Evolutionary conservation across 345 rosid genomes (phyloP).

Genomic region (Viola odorata): DNA sequence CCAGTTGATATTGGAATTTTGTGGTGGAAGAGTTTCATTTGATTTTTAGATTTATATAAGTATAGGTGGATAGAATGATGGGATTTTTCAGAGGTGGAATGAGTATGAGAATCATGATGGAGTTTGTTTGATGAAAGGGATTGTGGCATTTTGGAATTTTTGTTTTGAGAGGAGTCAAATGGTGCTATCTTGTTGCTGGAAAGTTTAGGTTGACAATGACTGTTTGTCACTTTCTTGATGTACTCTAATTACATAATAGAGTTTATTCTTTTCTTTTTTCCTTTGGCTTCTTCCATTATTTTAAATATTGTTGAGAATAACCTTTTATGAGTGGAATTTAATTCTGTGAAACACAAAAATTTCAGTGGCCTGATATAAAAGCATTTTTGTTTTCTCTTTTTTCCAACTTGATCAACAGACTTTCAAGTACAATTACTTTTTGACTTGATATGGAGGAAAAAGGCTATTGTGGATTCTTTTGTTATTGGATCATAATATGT

Average conservation of each 20-base stretch:
- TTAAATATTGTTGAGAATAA: too few species aligned
- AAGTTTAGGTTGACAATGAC: not conserved
- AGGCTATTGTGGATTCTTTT: too few species aligned
- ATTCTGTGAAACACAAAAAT: not conserved
- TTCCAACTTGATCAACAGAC: not conserved
- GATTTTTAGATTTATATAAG: too few species aligned
- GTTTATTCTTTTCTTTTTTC: not conserved
- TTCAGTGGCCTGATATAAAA: not conserved
- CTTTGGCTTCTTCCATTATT: not conserved
- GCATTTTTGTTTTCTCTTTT: not conserved
- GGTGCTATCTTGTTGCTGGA: not conserved
- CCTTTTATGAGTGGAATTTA: too few species aligned
- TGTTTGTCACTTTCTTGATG: not conserved
- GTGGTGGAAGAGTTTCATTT: too few species aligned
- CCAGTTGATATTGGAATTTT: too few species aligned
- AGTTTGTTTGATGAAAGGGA: too few species aligned
- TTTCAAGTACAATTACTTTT: not conserved
- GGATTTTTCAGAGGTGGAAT: too few species aligned
- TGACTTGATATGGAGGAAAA: too few species aligned
- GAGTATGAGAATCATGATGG: too few species aligned
- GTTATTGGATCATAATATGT: too few species aligned
- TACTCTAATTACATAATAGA: not conserved
- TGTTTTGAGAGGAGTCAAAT: not conserved
- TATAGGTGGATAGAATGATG: too few species aligned
- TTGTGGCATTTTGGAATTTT: not conserved